Evolutionary conservation across 306 rosid genomes (phyloP), one percentile per base, ranked within the genome.

Genomic region (Crotalaria pallida): DNA sequence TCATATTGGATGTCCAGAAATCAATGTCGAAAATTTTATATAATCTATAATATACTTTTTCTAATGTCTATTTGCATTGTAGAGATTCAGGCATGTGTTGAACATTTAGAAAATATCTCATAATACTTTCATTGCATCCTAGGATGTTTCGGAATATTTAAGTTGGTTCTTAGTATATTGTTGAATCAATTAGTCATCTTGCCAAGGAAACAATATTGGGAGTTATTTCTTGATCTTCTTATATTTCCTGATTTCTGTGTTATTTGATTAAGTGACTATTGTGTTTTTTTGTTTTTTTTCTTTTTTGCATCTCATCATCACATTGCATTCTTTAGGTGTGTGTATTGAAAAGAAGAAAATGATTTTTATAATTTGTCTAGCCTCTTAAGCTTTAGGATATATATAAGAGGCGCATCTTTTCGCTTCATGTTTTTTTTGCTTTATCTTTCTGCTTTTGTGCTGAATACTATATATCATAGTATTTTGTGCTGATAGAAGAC

Each of bases 341-440:
- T 8, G 44, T 2, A 10, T 31, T 29, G 1, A 29, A 36, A 12
- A 51, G 36, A 19, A 21, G 56, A 65, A n/a, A 24, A 43, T 45
- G 31, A 19, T 65, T 45, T 45, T 36, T 40, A 38, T 23, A 13
- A 64, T 52, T 59, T 49, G 26, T 48, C 69, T 72, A 31, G 61
- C 17, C 50, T 16, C 13, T 31, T 48, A 15, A 77, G 66, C 33
- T 27, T 16, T 70, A 44, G 40, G 53, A 44, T 16, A 11, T 13
- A 36, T 31, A 58, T 33, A 5, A 19, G 75, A 76, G 51, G 6
- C 10, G 36, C 64, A 57, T 76, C 71, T 59, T 69, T 69, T 50
- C 51, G 10, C 50, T 29, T 11, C 58, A n/a, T 19, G 12, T 31
- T 44, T 15, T 53, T 0, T 70, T 62, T 69, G 34, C 38, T 69